phyloP scores from a whole-genome alignment of 345 rosid species.

The Melastoma malabathricum region DNA sequence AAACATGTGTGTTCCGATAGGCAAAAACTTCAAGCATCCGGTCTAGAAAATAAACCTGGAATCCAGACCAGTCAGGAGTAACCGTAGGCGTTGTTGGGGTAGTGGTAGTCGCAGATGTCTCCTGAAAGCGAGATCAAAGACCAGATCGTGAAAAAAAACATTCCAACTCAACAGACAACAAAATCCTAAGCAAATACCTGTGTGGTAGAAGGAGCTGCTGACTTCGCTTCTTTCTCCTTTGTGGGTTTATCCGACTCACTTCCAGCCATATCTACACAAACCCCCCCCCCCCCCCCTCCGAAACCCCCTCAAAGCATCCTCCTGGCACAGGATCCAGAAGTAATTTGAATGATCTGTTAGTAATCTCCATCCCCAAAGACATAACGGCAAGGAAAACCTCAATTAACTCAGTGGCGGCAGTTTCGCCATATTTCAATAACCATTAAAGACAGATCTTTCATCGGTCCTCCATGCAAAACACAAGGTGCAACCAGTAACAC shows the following conservation, averaged over 20 bases:
- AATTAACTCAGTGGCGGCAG: too few relatives aligned
- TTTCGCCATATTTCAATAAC: too few relatives aligned
- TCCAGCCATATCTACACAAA: constrained; percentile 42
- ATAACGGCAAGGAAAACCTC: too few relatives aligned
- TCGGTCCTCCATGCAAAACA: too few relatives aligned
- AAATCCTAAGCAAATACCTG: constrained; percentile 30
- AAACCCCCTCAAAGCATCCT: constrained; percentile 9
- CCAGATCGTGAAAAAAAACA: constrained; percentile 4
- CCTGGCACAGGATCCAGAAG: constrained; percentile 1
- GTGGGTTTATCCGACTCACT: constrained; percentile 51
- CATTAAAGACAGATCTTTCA: too few relatives aligned
- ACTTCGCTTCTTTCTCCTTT: constrained; percentile 33
- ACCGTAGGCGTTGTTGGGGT: constrained; percentile 30
- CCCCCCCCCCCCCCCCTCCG: not conserved
- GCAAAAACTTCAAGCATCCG: constrained; percentile 1
- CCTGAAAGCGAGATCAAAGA: constrained; percentile 26
- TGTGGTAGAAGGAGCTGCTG: constrained; percentile 28
- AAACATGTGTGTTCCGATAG: constrained; percentile 5
- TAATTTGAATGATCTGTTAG: too few relatives aligned
- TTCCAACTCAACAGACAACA: constrained; percentile 2
- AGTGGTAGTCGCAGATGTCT: constrained; percentile 44
- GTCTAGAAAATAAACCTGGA: constrained; percentile 46
- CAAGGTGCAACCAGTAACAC: too few relatives aligned
- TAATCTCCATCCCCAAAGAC: too few relatives aligned
- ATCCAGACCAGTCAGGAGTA: constrained; percentile 90